A percentile compares a stretch with the other conserved stretches of the same genome.
These are phyloP conservation scores for Lotmaria passim DNA, from an alignment of 208 protist genomes.

Conservation along the genomic window DNA sequence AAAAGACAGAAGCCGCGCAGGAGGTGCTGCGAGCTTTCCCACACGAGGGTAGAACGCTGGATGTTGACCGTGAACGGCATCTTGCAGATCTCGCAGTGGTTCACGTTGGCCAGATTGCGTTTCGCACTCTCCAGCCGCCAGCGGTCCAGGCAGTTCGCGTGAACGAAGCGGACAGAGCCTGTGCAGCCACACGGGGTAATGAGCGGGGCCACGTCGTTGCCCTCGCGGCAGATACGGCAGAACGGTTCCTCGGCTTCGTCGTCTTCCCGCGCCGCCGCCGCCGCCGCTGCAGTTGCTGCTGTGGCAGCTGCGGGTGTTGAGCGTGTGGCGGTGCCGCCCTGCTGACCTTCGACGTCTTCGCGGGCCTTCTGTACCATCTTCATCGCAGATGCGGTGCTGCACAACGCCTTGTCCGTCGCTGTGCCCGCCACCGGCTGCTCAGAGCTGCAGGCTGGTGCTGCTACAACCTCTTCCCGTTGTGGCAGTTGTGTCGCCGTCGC, in stretches of 20 bases:
- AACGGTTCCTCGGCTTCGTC: slow-evolving; percentile 63
- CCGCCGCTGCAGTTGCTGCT: no score
- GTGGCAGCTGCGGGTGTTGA: no score
- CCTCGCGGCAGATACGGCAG: slow-evolving; percentile 83
- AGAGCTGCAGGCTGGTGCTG: neutral
- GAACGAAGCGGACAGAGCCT: slow-evolving; percentile 80
- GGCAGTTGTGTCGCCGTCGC: neutral
- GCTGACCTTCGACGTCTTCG: neutral
- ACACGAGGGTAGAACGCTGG: slow-evolving; percentile 44
- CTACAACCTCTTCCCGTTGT: slow-evolving; percentile 16
- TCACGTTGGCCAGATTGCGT: slow-evolving; percentile 68
- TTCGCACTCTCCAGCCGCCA: slow-evolving; percentile 82
- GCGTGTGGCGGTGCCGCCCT: no score
- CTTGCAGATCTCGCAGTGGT: slow-evolving; percentile 83
- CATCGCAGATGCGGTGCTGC: neutral
- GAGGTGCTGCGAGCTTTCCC: slow-evolving; percentile 51
- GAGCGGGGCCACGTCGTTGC: slow-evolving; percentile 56
- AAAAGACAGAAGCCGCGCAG: slow-evolving; percentile 43
- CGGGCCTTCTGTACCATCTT: neutral
- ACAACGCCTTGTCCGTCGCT: no score
- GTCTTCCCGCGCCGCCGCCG: no score
- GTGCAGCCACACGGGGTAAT: slow-evolving; percentile 78
- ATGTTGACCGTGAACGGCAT: slow-evolving; percentile 65
- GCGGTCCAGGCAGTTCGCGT: slow-evolving; percentile 75
- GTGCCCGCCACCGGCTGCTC: slow-evolving; percentile 1